Conservation (phyloP, 2,329 filamentous ascomycete species). For the Botryotinia calthae region DNA sequence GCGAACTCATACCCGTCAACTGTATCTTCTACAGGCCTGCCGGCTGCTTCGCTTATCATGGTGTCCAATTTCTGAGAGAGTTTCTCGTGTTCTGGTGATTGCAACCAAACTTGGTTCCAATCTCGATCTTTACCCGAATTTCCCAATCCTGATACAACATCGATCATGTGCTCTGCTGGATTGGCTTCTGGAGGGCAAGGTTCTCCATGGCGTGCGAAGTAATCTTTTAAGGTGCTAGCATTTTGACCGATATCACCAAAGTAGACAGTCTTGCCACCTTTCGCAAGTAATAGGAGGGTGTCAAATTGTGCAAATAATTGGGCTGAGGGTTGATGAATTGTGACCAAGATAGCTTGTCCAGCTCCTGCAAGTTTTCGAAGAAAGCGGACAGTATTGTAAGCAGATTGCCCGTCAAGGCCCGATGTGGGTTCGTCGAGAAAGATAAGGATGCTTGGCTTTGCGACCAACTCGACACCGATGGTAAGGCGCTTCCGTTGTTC, state of each 20-base stretch:
- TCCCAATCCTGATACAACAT: slow-evolving; percentile 44
- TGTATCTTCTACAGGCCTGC: slow-evolving; percentile 37
- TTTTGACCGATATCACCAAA: slow-evolving; percentile 64
- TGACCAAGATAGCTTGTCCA: slow-evolving; percentile 54
- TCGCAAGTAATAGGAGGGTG: slow-evolving; percentile 60
- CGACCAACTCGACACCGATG: slow-evolving; percentile 57
- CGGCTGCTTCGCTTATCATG: slow-evolving; percentile 50
- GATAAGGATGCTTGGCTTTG: slow-evolving; percentile 56
- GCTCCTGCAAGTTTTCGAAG: slow-evolving; percentile 58
- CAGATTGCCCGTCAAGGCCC: slow-evolving; percentile 61
- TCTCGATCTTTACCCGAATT: slow-evolving; percentile 53
- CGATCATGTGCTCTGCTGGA: slow-evolving; percentile 47
- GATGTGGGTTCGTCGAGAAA: slow-evolving; percentile 62
- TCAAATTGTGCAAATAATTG: slow-evolving; percentile 57
- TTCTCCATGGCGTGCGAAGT: slow-evolving; percentile 53
- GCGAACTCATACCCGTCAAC: slow-evolving; percentile 50
- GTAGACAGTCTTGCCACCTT: slow-evolving; percentile 65
- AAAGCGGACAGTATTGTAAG: slow-evolving; percentile 62
- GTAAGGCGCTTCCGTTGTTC: slow-evolving; percentile 62
- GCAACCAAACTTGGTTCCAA: slow-evolving; percentile 67
- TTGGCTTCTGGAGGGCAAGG: slow-evolving; percentile 44
- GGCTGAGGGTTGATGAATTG: slow-evolving; percentile 55
- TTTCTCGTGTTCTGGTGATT: slow-evolving; percentile 54
- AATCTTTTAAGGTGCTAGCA: slow-evolving; percentile 55
- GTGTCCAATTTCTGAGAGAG: slow-evolving; percentile 57